These are phyloP conservation scores for Neobulgaria alba DNA, from an alignment of 2,329 filamentous ascomycete genomes.

Conservation along the genomic window DNA sequence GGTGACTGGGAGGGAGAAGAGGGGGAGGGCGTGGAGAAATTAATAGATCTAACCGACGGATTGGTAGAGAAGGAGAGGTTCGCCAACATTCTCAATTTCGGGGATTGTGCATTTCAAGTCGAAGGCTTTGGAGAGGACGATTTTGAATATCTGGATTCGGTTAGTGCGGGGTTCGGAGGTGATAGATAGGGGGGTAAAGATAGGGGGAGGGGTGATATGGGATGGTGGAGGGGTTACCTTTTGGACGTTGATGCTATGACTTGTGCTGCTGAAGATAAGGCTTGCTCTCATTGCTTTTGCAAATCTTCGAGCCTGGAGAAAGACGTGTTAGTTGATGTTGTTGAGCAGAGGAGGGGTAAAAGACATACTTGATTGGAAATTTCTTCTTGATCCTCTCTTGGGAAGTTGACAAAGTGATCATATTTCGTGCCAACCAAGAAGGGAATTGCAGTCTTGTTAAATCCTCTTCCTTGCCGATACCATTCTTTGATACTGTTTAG, in stretches of 20 bases:
- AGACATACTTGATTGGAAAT: slow-evolving; percentile 80
- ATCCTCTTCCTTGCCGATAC: slow-evolving; percentile 94
- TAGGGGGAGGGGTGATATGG: not conserved
- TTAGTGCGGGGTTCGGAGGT: slow-evolving; percentile 2
- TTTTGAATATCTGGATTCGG: slow-evolving; percentile 83
- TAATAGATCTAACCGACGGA: slow-evolving; percentile 32
- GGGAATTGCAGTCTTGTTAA: slow-evolving; percentile 99
- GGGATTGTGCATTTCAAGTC: slow-evolving; percentile 98
- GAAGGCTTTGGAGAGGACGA: slow-evolving; percentile 96
- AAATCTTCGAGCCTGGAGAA: slow-evolving; percentile 75
- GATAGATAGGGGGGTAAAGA: not conserved
- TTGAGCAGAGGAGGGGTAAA: not conserved
- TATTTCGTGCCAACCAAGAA: slow-evolving; percentile 97
- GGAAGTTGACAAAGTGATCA: slow-evolving; percentile 98
- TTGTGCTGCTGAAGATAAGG: slow-evolving; percentile 97
- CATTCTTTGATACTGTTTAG: slow-evolving; percentile 99
- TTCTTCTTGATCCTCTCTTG: slow-evolving; percentile 93
- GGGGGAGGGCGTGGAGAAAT: too few relatives aligned
- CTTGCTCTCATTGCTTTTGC: slow-evolving; percentile 97
- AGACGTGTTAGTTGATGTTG: slow-evolving; percentile 1
- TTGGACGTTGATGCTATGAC: slow-evolving; percentile 98
- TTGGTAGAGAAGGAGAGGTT: slow-evolving; percentile 88
- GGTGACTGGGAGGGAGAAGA: not conserved
- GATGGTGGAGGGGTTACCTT: slow-evolving; percentile 54
- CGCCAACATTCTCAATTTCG: slow-evolving; percentile 96